Base-by-base conservation (phyloP, 345 rosid species). In the Boechera retrofracta region DNA sequence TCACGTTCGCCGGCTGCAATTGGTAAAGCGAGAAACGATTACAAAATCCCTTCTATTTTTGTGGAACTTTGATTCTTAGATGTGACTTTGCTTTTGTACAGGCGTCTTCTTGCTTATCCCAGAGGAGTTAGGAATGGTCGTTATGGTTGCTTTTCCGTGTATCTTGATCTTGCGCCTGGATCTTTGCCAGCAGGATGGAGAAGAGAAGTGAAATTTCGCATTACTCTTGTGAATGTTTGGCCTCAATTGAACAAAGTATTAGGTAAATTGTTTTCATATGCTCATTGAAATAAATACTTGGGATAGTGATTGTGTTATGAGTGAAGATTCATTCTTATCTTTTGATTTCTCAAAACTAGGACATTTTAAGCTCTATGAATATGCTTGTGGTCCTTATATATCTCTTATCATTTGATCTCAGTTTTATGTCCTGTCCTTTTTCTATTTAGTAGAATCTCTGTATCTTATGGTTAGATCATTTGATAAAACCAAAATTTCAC, bases 51-150 rank as follows among this genome's bases (percentile, higher is more conserved):
- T 2, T 45, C 0, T 6, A 0, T 48, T 16, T 9, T 60, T 60
- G 31, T 38, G 28, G 45, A 39, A 61, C 0, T 61, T 35, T 60
- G 28, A 58, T 12, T 69, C 16, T 48, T 18, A 45, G 18, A 45
- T 45, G 18, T 4, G 52, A 48, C 24, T 48, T n/a, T 48, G 11
- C 0, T 18, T 12, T 38, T 11, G 6, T 48, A 67, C 82, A 92
- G 93, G 96, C 82, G 92, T 75, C 63, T 89, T 73, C 82, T 85
- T 58, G 83, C 85, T 54, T 88, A 85, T 45, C 96, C 91, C 0
- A 87, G 56, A 49, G 91, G 93, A 68, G 12, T 4, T 13, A 2
- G 2, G 33, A 87, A 7, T 47, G 51, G 15, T 47, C 51, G 9
- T 13, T 7, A 86, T 84, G 82, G 82, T 64, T 90, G 82, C 80